Evolutionary conservation across 345 rosid genomes (phyloP), one percentile per base, ranked within the genome.

Genomic region (Excoecaria cochinchinensis): DNA sequence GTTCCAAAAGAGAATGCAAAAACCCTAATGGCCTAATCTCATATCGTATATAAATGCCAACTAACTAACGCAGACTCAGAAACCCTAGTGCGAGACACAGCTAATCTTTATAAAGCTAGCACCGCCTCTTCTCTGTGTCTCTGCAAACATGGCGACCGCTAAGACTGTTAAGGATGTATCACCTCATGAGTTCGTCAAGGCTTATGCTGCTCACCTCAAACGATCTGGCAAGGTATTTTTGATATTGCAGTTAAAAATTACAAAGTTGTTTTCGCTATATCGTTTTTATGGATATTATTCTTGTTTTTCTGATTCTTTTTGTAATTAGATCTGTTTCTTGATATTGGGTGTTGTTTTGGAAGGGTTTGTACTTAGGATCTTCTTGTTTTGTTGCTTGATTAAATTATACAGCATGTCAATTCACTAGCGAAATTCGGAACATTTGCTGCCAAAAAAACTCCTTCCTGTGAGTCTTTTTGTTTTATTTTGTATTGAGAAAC

Each of bases 121-220:
- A 0, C 16, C 39, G 17, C 25, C 70, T n/a, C 15, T 53, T 64
- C 13, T 19, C 40, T 38, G n/a, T 36, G 4, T 40, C 10, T 44
- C 31, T 44, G 69, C 69, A 38, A 39, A 71, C 52, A 86, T 82
- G 87, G 85, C 84, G 46, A 71, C 85, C 8, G 82, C 87, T 11
- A 85, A 57, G 78, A 86, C 92, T 15, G 98, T 93, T 24, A 93
- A 93, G 80, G 98, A 93, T 63, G 98, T 93, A 50, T 90, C 97
- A 3, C 92, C 98, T 66, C 97, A 90, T 77, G 98, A 91, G 76
- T 93, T 93, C 76, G 95, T 91, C 6, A 93, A 86, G 81, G 98
- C 97, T 55, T 93, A 93, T 40, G 85, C 98, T 46, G 88, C 93
- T 46, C 95, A 93, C 71, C 97, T 93, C 82, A 93, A 93, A 86